phyloP scores from a whole-genome alignment of 2,329 filamentous ascomycete species.

The Monilinia fructicola region DNA sequence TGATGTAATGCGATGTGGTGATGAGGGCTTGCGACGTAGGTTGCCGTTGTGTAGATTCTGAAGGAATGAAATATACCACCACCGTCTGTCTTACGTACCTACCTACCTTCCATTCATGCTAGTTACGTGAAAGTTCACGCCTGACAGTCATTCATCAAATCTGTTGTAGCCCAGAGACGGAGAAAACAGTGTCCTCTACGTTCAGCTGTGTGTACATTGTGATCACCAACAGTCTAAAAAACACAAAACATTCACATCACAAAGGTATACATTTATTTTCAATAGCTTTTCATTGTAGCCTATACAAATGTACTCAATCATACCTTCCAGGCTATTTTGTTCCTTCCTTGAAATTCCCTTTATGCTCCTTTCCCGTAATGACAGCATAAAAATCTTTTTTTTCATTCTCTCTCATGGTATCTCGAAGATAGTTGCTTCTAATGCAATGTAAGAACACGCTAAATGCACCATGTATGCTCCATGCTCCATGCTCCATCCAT shows the following conservation, averaged over 20 bases:
- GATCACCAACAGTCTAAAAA: background rate
- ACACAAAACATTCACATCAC: background rate
- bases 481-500: background rate
- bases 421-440: background rate
- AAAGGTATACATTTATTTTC: background rate
- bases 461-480: background rate
- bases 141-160: too few relatives aligned
- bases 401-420: background rate
- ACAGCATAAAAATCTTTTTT: background rate
- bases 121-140: too few relatives aligned
- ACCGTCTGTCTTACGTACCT: too few relatives aligned
- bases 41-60: too few relatives aligned
- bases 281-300: background rate
- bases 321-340: background rate
- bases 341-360: background rate
- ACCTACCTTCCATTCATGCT: too few relatives aligned
- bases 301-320: background rate
- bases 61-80: too few relatives aligned
- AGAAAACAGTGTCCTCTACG: too few relatives aligned
- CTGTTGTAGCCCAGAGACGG: too few relatives aligned
- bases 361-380: background rate
- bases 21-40: too few relatives aligned
- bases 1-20: too few relatives aligned
- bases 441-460: background rate
- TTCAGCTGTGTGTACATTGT: too few relatives aligned